phyloP scores from a whole-genome alignment of 2,329 filamentous ascomycete genomes.

The Cadophora luteo-olivacea region DNA sequence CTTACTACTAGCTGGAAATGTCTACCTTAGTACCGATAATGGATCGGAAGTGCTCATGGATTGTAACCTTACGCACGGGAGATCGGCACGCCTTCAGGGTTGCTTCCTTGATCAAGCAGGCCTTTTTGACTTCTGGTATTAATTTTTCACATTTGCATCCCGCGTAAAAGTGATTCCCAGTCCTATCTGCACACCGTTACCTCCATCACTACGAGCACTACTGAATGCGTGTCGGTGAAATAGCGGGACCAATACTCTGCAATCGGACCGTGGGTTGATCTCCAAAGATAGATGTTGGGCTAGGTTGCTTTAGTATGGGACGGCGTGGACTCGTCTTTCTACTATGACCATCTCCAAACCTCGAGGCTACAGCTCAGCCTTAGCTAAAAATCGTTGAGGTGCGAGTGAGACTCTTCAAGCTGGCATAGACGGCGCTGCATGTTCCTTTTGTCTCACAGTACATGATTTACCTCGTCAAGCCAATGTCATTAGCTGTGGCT shows the following conservation, averaged over 20 bases:
- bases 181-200: not conserved
- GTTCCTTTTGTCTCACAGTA: not conserved
- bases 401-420: not conserved
- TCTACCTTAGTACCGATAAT: constrained; percentile 10
- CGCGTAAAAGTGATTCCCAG: not conserved
- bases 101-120: constrained; percentile 6
- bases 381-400: not conserved
- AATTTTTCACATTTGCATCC: not conserved
- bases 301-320: not conserved
- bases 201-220: not conserved
- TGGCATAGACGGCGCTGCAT: constrained; percentile 1
- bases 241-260: not conserved
- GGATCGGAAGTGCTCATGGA: constrained; percentile 10
- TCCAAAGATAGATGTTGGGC: not conserved
- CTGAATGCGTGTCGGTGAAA: not conserved
- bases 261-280: not conserved
- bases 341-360: not conserved
- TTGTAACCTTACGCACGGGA: constrained; percentile 5
- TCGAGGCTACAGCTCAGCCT: constrained; percentile 15
- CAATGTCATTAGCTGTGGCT: not conserved
- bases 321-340: not conserved
- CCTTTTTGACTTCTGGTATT: not conserved
- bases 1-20: not conserved
- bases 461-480: not conserved
- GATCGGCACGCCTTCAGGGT: constrained; percentile 9